These are phyloP conservation scores for Hypoxylon sp. DNA, from an alignment of 2,329 filamentous ascomycete species.

Conservation along the genomic window DNA sequence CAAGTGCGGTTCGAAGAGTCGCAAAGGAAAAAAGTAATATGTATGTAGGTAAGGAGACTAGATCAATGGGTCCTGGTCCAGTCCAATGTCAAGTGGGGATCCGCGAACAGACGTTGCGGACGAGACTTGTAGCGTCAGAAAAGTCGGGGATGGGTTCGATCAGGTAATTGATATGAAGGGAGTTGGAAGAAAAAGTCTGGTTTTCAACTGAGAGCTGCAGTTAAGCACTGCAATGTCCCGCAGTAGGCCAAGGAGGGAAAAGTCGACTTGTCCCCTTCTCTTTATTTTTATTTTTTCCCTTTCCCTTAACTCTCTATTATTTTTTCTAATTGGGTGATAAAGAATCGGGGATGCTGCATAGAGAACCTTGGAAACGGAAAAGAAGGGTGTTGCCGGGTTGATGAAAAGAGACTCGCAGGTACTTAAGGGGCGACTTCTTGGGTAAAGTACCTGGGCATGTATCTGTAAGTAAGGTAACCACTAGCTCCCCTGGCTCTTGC, in stretches of 20 bases:
- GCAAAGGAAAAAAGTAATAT: slow-evolving; percentile 35
- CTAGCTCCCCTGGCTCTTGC: slow-evolving; percentile 24
- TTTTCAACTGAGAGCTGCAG: slow-evolving; percentile 38
- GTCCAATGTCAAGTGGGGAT: slow-evolving; percentile 34
- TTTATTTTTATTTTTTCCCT: slow-evolving; percentile 15
- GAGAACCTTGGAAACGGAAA: slow-evolving; percentile 24
- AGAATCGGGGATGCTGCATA: slow-evolving; percentile 38
- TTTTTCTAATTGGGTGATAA: slow-evolving; percentile 34
- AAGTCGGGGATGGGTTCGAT: slow-evolving; percentile 34
- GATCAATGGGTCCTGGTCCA: slow-evolving; percentile 22
- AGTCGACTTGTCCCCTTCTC: slow-evolving; percentile 20
- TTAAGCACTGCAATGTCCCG: slow-evolving; percentile 28
- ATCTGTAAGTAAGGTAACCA: slow-evolving; percentile 27
- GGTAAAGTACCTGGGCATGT: slow-evolving; percentile 22
- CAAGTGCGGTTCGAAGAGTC: slow-evolving; percentile 30
- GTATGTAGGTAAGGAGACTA: slow-evolving; percentile 37
- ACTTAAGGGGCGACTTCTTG: slow-evolving; percentile 39
- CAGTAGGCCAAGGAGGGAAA: slow-evolving; percentile 20
- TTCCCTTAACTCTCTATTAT: slow-evolving; percentile 20
- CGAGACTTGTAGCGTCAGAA: slow-evolving; percentile 45
- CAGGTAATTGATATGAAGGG: slow-evolving; percentile 27
- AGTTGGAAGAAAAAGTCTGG: slow-evolving; percentile 24
- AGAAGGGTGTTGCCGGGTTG: slow-evolving; percentile 46
- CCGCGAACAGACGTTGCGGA: slow-evolving; percentile 42
- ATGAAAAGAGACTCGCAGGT: slow-evolving; percentile 38